Conservation (phyloP, 2,329 filamentous ascomycete genomes). For the Colletotrichum salicis region DNA sequence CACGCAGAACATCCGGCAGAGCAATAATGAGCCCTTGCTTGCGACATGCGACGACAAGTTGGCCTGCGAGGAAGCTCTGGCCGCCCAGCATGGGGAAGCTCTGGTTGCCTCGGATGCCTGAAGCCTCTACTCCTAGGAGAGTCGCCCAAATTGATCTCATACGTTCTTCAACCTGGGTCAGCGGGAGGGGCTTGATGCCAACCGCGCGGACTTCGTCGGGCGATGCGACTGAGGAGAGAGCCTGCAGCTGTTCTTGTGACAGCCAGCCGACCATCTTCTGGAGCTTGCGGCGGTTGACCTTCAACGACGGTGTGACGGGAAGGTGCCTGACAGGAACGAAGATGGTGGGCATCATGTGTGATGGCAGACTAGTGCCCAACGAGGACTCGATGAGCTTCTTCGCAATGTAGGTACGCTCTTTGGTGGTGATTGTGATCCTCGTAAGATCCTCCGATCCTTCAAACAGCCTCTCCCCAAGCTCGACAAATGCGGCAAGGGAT, state of each 20-base stretch:
- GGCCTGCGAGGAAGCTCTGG: slow-evolving; percentile 55
- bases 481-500: slow-evolving; percentile 60
- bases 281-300: slow-evolving; percentile 60
- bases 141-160: slow-evolving; percentile 61
- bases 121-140: slow-evolving; percentile 52
- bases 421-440: slow-evolving; percentile 51
- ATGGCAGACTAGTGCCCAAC: slow-evolving; percentile 50
- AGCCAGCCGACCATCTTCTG: slow-evolving; percentile 56
- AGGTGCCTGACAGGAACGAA: slow-evolving; percentile 61
- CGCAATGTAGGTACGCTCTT: slow-evolving; percentile 55
- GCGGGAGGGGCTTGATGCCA: slow-evolving; percentile 56
- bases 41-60: slow-evolving; percentile 57
- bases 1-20: slow-evolving; percentile 54
- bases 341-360: slow-evolving; percentile 56
- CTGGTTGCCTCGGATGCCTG: slow-evolving; percentile 53
- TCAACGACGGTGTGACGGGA: slow-evolving; percentile 60
- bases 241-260: slow-evolving; percentile 55
- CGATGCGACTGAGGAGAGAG: slow-evolving; percentile 51
- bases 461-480: slow-evolving; percentile 54
- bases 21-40: slow-evolving; percentile 53
- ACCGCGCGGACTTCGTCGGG: slow-evolving; percentile 48
- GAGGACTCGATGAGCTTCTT: slow-evolving; percentile 56
- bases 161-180: slow-evolving; percentile 58
- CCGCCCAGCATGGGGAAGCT: slow-evolving; percentile 60
- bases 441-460: slow-evolving; percentile 51